Conservation (phyloP, 805 yeast genomes). For the Sugiyamaella qingdaonensis region DNA sequence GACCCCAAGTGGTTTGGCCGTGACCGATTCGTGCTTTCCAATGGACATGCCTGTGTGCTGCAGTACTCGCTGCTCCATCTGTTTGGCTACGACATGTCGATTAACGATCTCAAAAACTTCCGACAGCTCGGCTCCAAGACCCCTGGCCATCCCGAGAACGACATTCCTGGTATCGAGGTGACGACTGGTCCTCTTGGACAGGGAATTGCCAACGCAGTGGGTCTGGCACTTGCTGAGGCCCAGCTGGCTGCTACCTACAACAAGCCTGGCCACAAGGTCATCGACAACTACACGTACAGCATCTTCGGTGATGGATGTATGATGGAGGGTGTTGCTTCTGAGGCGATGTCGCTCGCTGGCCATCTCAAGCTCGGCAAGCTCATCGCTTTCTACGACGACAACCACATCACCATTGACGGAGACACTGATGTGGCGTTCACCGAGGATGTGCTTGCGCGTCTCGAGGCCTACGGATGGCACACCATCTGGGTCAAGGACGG, state of each 20-base stretch:
- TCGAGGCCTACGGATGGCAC: conserved; percentile 95
- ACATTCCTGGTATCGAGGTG: conserved; percentile 89
- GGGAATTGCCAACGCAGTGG: conserved; percentile 95
- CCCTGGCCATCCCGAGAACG: conserved; percentile 97
- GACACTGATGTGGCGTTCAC: conserved; percentile 84
- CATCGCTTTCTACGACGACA: conserved; percentile 94
- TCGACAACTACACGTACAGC: conserved; percentile 71
- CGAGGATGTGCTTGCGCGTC: conserved; percentile 82
- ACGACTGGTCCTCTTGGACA: conserved; percentile 99
- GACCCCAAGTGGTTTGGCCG: conserved; percentile 91
- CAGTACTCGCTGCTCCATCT: conserved; percentile 81
- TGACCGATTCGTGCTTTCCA: conserved; percentile 90
- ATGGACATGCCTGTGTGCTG: conserved; percentile 95
- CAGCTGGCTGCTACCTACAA: conserved; percentile 90
- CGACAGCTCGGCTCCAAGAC: conserved; percentile 87
- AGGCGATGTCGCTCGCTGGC: conserved; percentile 93
- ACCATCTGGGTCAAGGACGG: conserved; percentile 72
- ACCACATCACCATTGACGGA: conserved; percentile 96
- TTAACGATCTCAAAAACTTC: conserved; percentile 86
- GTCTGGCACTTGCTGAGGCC: conserved; percentile 91
- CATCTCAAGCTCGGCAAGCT: conserved; percentile 90
- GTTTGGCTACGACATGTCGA: conserved; percentile 72
- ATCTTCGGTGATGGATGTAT: conserved; percentile 97
- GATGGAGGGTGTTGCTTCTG: conserved; percentile 96
- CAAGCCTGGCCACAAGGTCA: conserved; percentile 72